Base-by-base conservation (phyloP, 495 filamentous ascomycete species). In the Hyaloscypha bicolor region DNA sequence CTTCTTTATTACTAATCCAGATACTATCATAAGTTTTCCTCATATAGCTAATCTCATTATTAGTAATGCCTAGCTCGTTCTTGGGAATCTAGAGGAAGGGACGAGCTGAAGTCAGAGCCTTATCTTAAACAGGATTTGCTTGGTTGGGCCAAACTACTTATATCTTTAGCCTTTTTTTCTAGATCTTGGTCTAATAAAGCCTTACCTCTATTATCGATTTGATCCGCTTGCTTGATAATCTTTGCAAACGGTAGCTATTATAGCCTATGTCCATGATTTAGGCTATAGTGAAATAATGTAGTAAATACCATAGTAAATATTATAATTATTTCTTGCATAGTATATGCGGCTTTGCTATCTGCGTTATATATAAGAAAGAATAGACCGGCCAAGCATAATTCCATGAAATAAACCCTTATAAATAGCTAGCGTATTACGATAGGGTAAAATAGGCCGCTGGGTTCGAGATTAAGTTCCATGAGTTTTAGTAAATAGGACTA, bases 381-480 rank as follows among this genome's bases (percentile, higher is more conserved):
- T 21, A 98, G 85, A 69, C 93, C 95, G 64, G 97, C 90, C 79
- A 97, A 82, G 78, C 92, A 96, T 67, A 94, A 70, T 68, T 94
- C 87, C 37, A 88, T 85, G 16, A 98, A 80, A 76, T 98, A 98
- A 63, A 94, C 83, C 66, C 95, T 95, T 0, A 89, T 87, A 60
- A 93, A 91, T 68, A 95, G 87, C 71, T 98, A 95, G 74, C 96
- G 93, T 71, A 98, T 78, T 30, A 91, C 94, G 33, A 87, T 87
- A 16, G 90, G 88, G 74, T 97, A 98, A 69, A 90, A 86, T 35
- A 89, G 85, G 60, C 94, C 93, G 69, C 93, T 91, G 22, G 93
- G 96, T 78, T 96, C 93, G 73, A 96, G 88, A 64, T 81, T 68
- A 25, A 88, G 85, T 71, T 95, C 91, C 55, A 88, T 91, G 61